Percentiles rank a stretch among this genome's conserved stretches.
Conservation (phyloP, 768 basidiomycete genomes). For the Phanerodontia chrysosporium region DNA sequence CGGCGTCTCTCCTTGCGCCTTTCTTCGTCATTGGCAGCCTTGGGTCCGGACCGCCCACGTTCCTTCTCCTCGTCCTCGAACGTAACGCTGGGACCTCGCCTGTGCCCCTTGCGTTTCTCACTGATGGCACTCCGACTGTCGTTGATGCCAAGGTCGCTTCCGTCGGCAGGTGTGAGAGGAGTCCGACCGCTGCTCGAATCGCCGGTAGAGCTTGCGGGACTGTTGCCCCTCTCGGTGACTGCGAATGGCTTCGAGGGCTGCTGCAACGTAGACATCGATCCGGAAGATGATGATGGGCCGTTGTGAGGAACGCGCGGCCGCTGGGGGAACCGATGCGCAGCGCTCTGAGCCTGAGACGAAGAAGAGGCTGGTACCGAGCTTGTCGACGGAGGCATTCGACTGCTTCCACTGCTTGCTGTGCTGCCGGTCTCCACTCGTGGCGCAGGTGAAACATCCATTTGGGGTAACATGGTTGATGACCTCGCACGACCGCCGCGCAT, state of each 20-base stretch:
- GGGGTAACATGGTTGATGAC: slow-evolving; percentile 4
- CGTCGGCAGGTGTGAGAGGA: slow-evolving; percentile 76
- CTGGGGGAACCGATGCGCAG: slow-evolving; percentile 1
- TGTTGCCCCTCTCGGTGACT: slow-evolving; percentile 43
- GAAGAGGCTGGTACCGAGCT: neutral
- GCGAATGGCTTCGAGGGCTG: slow-evolving; percentile 53
- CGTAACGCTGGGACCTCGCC: slow-evolving; percentile 61
- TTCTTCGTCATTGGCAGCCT: slow-evolving; percentile 37
- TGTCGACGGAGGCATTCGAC: slow-evolving; percentile 8
- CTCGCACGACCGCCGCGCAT: slow-evolving; percentile 1
- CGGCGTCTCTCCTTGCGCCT: slow-evolving; percentile 70
- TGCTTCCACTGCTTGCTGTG: neutral
- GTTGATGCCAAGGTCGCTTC: slow-evolving; percentile 49
- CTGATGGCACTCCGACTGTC: slow-evolving; percentile 15
- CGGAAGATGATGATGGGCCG: slow-evolving; percentile 1
- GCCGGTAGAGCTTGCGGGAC: slow-evolving; percentile 81
- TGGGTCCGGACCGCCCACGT: slow-evolving; percentile 14
- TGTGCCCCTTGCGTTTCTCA: slow-evolving; percentile 28
- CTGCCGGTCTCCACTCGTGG: neutral
- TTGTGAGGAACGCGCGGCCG: slow-evolving; percentile 1
- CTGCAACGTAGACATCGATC: neutral
- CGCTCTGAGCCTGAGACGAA: slow-evolving; percentile 1
- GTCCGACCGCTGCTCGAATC: slow-evolving; percentile 76
- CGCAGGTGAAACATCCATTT: slow-evolving; percentile 6
- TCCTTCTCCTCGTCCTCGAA: slow-evolving; percentile 51